These are phyloP conservation scores for Wickerhamiella brachini DNA, from an alignment of 805 yeast species.

Conservation along the genomic window DNA sequence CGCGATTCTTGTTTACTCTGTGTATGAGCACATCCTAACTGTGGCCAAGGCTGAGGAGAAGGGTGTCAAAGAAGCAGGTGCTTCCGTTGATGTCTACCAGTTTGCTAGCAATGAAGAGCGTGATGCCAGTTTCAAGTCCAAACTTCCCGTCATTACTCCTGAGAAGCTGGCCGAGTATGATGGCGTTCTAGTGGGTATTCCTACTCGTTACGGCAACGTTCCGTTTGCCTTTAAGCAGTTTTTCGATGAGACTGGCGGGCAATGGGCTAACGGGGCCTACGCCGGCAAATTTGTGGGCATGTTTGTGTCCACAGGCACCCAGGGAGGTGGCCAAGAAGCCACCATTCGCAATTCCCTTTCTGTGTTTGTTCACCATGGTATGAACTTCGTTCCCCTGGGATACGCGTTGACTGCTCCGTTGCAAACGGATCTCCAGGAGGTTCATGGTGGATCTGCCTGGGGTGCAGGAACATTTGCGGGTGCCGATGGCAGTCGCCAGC, in stretches of 20 bases:
- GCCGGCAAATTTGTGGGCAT: conserved; percentile 63
- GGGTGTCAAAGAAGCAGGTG: conserved; percentile 62
- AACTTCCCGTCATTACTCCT: conserved; percentile 42
- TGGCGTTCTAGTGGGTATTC: conserved; percentile 73
- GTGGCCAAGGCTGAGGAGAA: conserved; percentile 54
- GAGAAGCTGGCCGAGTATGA: conserved; percentile 53
- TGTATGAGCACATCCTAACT: conserved; percentile 60
- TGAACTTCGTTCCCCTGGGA: conserved; percentile 70
- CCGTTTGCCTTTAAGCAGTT: conserved; percentile 70
- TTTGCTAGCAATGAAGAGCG: conserved; percentile 44
- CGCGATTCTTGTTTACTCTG: conserved; percentile 52
- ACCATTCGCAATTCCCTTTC: conserved; percentile 54
- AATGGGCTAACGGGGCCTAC: conserved; percentile 65
- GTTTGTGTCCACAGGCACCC: conserved; percentile 61
- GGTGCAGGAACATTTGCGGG: conserved; percentile 78
- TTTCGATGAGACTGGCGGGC: conserved; percentile 65
- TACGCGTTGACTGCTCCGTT: conserved; percentile 46
- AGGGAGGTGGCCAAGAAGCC: conserved; percentile 74
- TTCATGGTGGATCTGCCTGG: conserved; percentile 75
- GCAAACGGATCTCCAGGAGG: conserved; percentile 41
- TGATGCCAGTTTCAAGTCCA: conserved; percentile 30
- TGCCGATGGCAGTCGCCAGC: conserved; percentile 60
- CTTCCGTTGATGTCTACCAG: conserved; percentile 53
- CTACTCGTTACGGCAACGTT: conserved; percentile 71
- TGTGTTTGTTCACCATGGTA: conserved; percentile 63